Percentiles rank a stretch among this genome's conserved stretches.
Evolutionary conservation across 1,139 yeast species (phyloP).

Genomic region (Hyphopichia fennica): DNA sequence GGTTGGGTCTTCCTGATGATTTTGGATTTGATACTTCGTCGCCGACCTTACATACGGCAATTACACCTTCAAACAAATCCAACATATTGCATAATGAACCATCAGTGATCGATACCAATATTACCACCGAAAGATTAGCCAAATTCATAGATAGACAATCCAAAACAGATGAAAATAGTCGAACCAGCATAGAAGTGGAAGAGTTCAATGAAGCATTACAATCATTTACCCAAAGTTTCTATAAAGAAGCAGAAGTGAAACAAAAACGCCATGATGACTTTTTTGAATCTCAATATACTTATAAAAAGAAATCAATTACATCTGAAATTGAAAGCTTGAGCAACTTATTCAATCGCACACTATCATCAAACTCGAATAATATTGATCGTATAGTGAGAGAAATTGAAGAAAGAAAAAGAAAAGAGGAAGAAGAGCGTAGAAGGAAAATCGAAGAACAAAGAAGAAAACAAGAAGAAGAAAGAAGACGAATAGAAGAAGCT

Average conservation of each 20-base stretch:
- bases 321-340: not conserved
- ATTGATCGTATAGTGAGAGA: constrained; percentile 11
- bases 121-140: not conserved
- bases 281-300: not conserved
- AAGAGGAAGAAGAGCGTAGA: constrained; percentile 13
- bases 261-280: not conserved
- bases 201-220: not conserved
- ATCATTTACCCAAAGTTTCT: not conserved
- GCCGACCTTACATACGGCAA: too few species aligned
- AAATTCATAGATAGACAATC: not conserved
- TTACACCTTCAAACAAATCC: too few species aligned
- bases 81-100: too few species aligned
- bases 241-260: not conserved
- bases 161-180: too few species aligned
- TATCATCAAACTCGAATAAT: constrained; percentile 5
- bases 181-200: not conserved
- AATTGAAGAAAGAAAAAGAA: constrained; percentile 10
- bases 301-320: not conserved
- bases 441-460: constrained; percentile 10
- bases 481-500: constrained; percentile 7
- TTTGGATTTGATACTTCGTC: too few species aligned
- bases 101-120: not conserved
- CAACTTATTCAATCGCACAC: not conserved
- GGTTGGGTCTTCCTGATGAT: too few species aligned
- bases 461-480: constrained; percentile 8